Evolutionary conservation across 805 yeast species (phyloP).

Genomic region (Starmerella bombi): DNA sequence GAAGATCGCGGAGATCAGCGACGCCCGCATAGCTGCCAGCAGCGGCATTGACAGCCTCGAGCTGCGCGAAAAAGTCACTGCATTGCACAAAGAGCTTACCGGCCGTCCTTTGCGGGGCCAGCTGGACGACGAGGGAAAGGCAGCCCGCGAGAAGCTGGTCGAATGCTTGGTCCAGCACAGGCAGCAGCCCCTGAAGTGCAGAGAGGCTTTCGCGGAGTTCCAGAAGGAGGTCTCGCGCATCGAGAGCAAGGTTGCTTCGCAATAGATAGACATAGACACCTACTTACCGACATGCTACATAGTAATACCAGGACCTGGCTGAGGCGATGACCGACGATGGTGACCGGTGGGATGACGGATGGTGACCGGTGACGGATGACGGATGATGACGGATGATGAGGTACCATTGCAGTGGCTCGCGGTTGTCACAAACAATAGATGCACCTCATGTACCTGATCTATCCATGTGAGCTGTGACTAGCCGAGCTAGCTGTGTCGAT

Average conservation of each 20-base stretch:
- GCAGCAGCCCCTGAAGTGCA: conserved; percentile 26
- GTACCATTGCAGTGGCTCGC: no score
- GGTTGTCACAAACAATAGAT: no score
- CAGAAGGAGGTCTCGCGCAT: conserved; percentile 15
- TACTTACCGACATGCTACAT: no score
- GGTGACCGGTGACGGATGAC: no score
- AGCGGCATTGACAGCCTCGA: conserved; percentile 15
- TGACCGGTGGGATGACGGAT: no score
- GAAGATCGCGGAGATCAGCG: conserved; percentile 11
- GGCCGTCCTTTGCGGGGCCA: conserved; percentile 25
- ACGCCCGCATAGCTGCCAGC: conserved; percentile 12
- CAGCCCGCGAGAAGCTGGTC: conserved; percentile 23
- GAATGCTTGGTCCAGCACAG: conserved; percentile 25
- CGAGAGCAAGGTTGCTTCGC: conserved; percentile 9
- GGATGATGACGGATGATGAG: no score
- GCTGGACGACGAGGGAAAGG: conserved; percentile 22
- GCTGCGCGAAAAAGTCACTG: conserved; percentile 23
- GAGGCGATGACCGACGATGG: no score
- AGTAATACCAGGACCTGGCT: no score
- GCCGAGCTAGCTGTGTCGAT: no score
- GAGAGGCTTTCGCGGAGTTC: conserved; percentile 24
- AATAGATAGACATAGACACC: no score
- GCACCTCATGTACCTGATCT: no score
- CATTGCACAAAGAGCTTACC: conserved; percentile 24
- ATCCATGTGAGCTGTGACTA: no score